Evolutionary conservation across 768 basidiomycete species (phyloP).

Genomic region (Tylopilus balloui): DNA sequence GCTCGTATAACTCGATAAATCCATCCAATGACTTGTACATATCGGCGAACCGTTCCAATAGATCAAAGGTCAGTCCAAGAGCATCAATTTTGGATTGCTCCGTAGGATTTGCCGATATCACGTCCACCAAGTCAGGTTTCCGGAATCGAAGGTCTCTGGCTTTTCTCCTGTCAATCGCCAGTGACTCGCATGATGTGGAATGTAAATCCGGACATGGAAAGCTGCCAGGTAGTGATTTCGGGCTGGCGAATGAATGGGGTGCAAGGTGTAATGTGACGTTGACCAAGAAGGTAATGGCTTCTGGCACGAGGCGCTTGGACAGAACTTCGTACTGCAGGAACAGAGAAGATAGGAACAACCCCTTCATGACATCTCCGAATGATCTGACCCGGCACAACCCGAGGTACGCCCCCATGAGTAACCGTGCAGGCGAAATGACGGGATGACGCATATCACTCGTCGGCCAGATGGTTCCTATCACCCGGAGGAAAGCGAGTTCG

Average conservation of each 20-base stretch:
- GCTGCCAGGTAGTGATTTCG: constrained; percentile 53
- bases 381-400: constrained; percentile 77
- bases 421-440: constrained; percentile 78
- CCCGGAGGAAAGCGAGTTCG: constrained; percentile 76
- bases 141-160: constrained; percentile 37
- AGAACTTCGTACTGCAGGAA: constrained; percentile 79
- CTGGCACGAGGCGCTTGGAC: constrained; percentile 86
- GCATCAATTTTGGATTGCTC: constrained; percentile 75
- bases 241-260: constrained; percentile 51
- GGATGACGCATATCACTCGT: constrained; percentile 92
- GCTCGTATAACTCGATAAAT: constrained; percentile 82
- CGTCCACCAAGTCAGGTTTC: constrained; percentile 44
- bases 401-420: constrained; percentile 91
- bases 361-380: constrained; percentile 71
- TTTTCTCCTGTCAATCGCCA: constrained; percentile 39
- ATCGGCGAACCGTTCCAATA: constrained; percentile 67
- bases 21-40: constrained; percentile 74
- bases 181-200: constrained; percentile 39
- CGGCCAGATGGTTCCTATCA: constrained; percentile 83
- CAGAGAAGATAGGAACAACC: constrained; percentile 84
- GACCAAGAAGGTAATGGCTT: constrained; percentile 78
- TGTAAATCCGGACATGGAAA: constrained; percentile 73
- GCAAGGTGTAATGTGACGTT: constrained; percentile 70
- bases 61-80: constrained; percentile 53
- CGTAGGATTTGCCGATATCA: constrained; percentile 34